A percentile compares a stretch with the other conserved stretches of the same genome.
Evolutionary conservation across 2,329 filamentous ascomycete species (phyloP).

Genomic region (Leptographium galeiforme): DNA sequence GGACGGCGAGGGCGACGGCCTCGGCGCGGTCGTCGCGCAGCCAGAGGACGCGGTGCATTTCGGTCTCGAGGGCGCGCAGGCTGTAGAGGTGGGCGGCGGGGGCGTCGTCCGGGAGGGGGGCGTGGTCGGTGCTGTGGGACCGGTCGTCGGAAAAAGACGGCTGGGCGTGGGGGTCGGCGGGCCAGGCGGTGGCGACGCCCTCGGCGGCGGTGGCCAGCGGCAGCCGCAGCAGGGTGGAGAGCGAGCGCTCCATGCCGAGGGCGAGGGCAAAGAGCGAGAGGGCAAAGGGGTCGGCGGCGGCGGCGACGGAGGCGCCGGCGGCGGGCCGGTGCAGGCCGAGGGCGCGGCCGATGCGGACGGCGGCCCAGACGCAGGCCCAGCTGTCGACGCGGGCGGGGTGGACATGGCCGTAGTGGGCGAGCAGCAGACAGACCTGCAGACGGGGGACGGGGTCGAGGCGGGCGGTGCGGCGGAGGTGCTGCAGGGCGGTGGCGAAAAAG

Average conservation of each 20-base stretch:
- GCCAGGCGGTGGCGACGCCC: neutral
- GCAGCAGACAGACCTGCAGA: constrained; percentile 2
- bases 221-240: neutral
- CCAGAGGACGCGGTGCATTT: constrained; percentile 1
- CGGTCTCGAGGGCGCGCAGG: neutral
- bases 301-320: neutral
- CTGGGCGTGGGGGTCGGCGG: neutral
- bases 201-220: neutral
- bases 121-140: neutral
- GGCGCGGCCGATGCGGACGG: neutral
- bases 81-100: neutral
- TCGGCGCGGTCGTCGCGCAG: neutral
- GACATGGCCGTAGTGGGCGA: constrained; percentile 1
- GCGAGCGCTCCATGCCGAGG: neutral
- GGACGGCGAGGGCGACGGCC: neutral
- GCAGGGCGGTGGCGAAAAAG: neutral
- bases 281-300: neutral
- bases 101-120: neutral
- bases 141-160: no score
- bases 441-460: neutral
- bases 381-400: neutral
- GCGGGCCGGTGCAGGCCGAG: neutral
- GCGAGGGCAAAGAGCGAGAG: neutral
- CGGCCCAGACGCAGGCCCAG: neutral
- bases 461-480: neutral